Conservation (phyloP, 2,329 filamentous ascomycete species). For the Penicillium nordicum region DNA sequence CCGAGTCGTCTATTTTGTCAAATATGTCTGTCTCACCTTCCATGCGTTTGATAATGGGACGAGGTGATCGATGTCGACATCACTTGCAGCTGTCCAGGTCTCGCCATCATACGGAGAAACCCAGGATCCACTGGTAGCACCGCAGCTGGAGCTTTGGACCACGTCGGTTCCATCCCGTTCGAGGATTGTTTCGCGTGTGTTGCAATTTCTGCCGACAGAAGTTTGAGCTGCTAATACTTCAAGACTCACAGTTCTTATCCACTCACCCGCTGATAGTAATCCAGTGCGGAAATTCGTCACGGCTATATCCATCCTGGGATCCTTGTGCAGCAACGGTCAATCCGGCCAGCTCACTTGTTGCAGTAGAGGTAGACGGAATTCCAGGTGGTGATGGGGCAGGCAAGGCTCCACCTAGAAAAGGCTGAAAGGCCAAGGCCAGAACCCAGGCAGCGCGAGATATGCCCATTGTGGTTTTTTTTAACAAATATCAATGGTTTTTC, state of each 20-base stretch:
- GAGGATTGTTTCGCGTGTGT: slow-evolving; percentile 69
- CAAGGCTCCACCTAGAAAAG: slow-evolving; percentile 15
- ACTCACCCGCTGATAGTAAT: slow-evolving; percentile 50
- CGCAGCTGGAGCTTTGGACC: slow-evolving; percentile 57
- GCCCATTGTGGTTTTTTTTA: background rate
- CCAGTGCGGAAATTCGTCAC: slow-evolving; percentile 70
- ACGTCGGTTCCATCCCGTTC: slow-evolving; percentile 69
- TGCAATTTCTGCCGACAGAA: slow-evolving; percentile 55
- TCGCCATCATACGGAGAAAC: slow-evolving; percentile 69
- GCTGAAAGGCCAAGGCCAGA: slow-evolving; percentile 17
- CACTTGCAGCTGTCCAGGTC: slow-evolving; percentile 63
- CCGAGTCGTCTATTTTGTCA: background rate
- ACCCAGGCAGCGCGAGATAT: background rate
- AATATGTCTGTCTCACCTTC: slow-evolving; percentile 50
- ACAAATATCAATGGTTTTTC: background rate
- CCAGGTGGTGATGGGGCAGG: slow-evolving; percentile 52
- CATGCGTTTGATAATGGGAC: slow-evolving; percentile 78
- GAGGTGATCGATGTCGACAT: slow-evolving; percentile 80
- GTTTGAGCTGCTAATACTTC: background rate
- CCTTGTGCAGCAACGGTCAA: slow-evolving; percentile 58
- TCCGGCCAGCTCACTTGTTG: slow-evolving; percentile 55
- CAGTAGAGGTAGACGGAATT: slow-evolving; percentile 59
- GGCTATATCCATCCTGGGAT: slow-evolving; percentile 58
- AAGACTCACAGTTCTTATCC: slow-evolving; percentile 3
- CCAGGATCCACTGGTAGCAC: slow-evolving; percentile 66